A percentile compares a stretch with the other conserved stretches of the same genome.
Conservation (phyloP, 2,329 filamentous ascomycete genomes). For the Fusarium sp. region DNA sequence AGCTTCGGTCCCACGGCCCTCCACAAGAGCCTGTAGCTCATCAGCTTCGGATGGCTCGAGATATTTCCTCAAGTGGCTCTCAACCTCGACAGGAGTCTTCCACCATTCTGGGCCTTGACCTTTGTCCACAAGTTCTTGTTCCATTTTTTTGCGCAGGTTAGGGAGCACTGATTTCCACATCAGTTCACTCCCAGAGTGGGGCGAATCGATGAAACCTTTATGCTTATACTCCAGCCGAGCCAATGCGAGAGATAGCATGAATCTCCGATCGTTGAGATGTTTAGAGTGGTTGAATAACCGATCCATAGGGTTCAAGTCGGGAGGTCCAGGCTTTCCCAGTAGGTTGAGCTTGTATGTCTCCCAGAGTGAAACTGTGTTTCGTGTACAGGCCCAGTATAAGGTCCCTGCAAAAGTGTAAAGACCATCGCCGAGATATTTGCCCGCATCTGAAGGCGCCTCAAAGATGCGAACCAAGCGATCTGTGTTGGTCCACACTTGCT, state of each 20-base stretch:
- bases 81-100: conserved; percentile 42
- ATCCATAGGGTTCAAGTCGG: conserved; percentile 29
- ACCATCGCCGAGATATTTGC: conserved; percentile 42
- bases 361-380: conserved; percentile 43
- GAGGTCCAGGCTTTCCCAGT: neutral
- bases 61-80: conserved; percentile 37
- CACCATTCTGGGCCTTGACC: conserved; percentile 41
- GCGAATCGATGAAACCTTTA: conserved; percentile 38
- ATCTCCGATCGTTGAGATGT: conserved; percentile 38
- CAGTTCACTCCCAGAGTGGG: conserved; percentile 5
- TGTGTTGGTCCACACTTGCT: conserved; percentile 41
- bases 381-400: conserved; percentile 45
- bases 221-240: conserved; percentile 41
- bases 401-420: conserved; percentile 43
- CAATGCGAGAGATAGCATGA: conserved; percentile 40
- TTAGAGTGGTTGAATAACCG: conserved; percentile 45
- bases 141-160: conserved; percentile 20
- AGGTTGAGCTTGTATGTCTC: conserved; percentile 34
- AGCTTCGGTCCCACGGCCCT: conserved; percentile 37
- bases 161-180: conserved; percentile 9
- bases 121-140: conserved; percentile 30
- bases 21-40: conserved; percentile 37
- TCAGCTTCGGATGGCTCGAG: conserved; percentile 31
- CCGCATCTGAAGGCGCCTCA: conserved; percentile 38
- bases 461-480: conserved; percentile 45